Evolutionary conservation across 768 basidiomycete species (phyloP).

Genomic region (Mycena filopes): DNA sequence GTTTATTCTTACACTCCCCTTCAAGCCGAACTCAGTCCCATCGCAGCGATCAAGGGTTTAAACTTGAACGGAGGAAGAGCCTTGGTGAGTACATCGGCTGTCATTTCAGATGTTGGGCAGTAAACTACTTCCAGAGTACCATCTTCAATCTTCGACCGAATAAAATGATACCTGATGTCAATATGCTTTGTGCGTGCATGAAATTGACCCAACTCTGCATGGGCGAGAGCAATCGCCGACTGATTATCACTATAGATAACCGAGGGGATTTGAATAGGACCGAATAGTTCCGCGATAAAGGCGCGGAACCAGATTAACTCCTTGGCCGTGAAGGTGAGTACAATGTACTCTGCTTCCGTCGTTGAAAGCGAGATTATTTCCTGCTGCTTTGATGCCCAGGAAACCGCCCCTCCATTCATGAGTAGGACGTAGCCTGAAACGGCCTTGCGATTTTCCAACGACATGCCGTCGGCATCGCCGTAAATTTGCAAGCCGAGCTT

Average conservation of each 20-base stretch:
- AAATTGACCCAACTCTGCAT: slow-evolving; percentile 16
- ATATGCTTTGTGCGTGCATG: slow-evolving; percentile 21
- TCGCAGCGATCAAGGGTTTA: slow-evolving; percentile 1
- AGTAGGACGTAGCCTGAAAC: slow-evolving; percentile 4
- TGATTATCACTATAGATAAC: slow-evolving; percentile 17
- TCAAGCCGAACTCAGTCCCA: slow-evolving; percentile 15
- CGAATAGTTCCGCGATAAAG: not conserved
- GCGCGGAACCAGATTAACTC: slow-evolving; percentile 2
- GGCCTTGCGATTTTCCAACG: slow-evolving; percentile 10
- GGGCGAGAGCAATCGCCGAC: slow-evolving; percentile 6
- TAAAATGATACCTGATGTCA: slow-evolving; percentile 14
- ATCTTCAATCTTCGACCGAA: slow-evolving; percentile 1
- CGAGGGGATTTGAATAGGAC: not conserved
- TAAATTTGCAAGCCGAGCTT: not conserved
- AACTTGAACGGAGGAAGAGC: slow-evolving; percentile 17
- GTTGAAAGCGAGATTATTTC: slow-evolving; percentile 4
- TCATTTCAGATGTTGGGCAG: slow-evolving; percentile 13
- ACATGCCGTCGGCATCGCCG: slow-evolving; percentile 11
- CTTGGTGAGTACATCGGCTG: slow-evolving; percentile 3
- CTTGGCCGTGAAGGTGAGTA: not conserved
- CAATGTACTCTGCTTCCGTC: slow-evolving; percentile 9
- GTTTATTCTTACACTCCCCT: slow-evolving; percentile 2
- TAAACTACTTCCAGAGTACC: slow-evolving; percentile 7
- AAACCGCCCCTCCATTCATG: slow-evolving; percentile 2
- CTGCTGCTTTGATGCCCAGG: not conserved